phyloP scores from a whole-genome alignment of 1,284 basidiomycete species.

The Cryptococcus hybrid region DNA sequence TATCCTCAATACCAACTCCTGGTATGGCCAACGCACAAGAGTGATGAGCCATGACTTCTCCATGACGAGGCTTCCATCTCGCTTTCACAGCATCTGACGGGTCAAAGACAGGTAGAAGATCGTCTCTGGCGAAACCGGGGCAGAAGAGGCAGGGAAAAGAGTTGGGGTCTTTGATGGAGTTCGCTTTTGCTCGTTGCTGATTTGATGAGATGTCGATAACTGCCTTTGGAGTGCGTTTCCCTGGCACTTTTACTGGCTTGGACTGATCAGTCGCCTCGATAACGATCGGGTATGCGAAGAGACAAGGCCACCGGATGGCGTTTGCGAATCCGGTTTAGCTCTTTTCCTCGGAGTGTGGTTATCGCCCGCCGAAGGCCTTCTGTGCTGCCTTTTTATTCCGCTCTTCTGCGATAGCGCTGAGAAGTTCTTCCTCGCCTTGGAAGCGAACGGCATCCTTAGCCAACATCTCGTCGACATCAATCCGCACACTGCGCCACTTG shows the following conservation, averaged over 20 bases:
- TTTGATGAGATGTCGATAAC: neutral
- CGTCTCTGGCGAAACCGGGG: constrained; percentile 59
- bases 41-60: constrained; percentile 58
- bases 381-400: constrained; percentile 8
- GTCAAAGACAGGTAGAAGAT: constrained; percentile 60
- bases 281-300: neutral
- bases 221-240: neutral
- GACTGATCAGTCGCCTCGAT: neutral
- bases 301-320: neutral
- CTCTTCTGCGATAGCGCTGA: constrained; percentile 31
- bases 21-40: constrained; percentile 73
- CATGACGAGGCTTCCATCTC: constrained; percentile 18
- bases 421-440: constrained; percentile 47
- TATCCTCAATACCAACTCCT: constrained; percentile 78
- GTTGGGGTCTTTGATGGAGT: constrained; percentile 42
- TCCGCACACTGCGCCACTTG: constrained; percentile 65
- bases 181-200: neutral
- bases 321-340: neutral
- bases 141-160: constrained; percentile 73
- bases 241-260: neutral
- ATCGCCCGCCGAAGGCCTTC: constrained; percentile 1
- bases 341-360: constrained; percentile 10
- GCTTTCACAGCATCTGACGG: constrained; percentile 21
- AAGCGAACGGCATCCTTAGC: constrained; percentile 57
- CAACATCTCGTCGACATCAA: constrained; percentile 84